Evolutionary conservation across 2,329 filamentous ascomycete species (phyloP).

Genomic region (Byssothecium circinans): DNA sequence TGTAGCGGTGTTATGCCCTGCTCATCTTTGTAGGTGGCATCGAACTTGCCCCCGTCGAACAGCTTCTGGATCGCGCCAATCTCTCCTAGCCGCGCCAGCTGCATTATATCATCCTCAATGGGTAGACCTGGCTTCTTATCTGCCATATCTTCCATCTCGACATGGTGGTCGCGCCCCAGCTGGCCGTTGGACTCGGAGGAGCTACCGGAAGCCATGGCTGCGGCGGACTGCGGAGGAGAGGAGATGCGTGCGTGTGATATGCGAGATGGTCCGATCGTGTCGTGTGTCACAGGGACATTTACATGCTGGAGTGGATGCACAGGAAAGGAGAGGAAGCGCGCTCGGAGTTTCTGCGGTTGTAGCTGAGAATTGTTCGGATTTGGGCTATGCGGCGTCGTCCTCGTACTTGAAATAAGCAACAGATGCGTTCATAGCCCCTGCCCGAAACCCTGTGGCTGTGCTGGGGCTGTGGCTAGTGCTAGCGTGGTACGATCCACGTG

Average conservation of each 20-base stretch:
- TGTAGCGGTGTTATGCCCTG: constrained; percentile 96
- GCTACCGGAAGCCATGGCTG: constrained; percentile 26
- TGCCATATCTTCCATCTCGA: constrained; percentile 42
- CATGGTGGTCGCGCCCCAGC: constrained; percentile 26
- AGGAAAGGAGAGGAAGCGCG: background rate
- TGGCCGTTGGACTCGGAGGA: constrained; percentile 27
- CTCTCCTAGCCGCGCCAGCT: constrained; percentile 86
- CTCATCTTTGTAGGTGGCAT: constrained; percentile 81
- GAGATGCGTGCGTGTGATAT: background rate
- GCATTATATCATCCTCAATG: constrained; percentile 86
- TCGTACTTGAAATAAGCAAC: background rate
- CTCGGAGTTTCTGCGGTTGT: background rate
- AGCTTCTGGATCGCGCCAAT: constrained; percentile 84
- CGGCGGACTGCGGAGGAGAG: constrained; percentile 24
- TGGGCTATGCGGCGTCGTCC: background rate
- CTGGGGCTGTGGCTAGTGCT: background rate
- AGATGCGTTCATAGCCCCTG: background rate
- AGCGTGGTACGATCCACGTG: too few species aligned
- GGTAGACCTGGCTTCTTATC: constrained; percentile 46
- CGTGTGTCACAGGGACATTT: background rate
- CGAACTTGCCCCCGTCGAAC: constrained; percentile 79
- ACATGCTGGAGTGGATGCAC: background rate
- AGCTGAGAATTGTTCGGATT: background rate
- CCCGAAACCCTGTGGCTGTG: background rate
- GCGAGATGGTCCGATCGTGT: background rate